phyloP scores from a whole-genome alignment of 2,329 filamentous ascomycete species.

The Fusarium nematophilum region DNA sequence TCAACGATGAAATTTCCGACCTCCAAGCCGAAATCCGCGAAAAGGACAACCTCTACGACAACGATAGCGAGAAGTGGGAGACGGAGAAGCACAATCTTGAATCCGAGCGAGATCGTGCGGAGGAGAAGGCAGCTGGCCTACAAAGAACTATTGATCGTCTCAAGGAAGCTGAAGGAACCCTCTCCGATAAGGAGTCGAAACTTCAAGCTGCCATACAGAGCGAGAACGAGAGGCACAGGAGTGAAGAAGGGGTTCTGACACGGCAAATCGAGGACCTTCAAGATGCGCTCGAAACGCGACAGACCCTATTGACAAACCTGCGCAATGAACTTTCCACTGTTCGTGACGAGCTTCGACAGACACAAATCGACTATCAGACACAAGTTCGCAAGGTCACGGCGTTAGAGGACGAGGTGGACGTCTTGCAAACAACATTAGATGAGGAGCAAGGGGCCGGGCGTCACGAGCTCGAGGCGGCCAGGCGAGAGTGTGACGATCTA shows the following conservation, averaged over 20 bases:
- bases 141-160: constrained; percentile 78
- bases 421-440: constrained; percentile 64
- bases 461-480: constrained; percentile 53
- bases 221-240: constrained; percentile 77
- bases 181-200: constrained; percentile 75
- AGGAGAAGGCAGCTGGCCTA: constrained; percentile 74
- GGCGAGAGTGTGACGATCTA: constrained; percentile 53
- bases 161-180: constrained; percentile 73
- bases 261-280: constrained; percentile 81
- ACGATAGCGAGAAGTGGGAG: constrained; percentile 80
- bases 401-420: constrained; percentile 81
- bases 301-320: constrained; percentile 72
- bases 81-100: constrained; percentile 71
- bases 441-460: constrained; percentile 48
- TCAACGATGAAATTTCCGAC: constrained; percentile 69
- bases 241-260: constrained; percentile 76
- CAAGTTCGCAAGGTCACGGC: constrained; percentile 74
- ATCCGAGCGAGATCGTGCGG: constrained; percentile 72
- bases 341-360: constrained; percentile 77
- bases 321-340: constrained; percentile 73
- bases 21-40: constrained; percentile 74
- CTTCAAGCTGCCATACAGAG: constrained; percentile 76
- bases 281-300: constrained; percentile 75
- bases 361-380: constrained; percentile 70
- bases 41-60: constrained; percentile 76